Evolutionary conservation across 129 eudicot species (phyloP), one percentile per base, ranked within the genome.

Genomic region (Gnaphalium uliginosum): DNA sequence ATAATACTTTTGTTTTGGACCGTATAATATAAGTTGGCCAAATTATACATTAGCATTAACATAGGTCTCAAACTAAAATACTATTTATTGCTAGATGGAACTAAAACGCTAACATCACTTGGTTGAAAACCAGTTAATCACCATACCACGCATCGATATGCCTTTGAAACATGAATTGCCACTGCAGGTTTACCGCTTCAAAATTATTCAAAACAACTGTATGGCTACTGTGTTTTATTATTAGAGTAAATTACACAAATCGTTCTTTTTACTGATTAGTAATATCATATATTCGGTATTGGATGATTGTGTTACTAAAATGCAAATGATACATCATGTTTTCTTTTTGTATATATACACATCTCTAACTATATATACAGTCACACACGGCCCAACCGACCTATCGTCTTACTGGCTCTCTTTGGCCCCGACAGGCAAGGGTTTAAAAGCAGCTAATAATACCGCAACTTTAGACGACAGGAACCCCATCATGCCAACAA

Each of bases 401-500:
- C n/a, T 14, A 46, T 46, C 22, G 30, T 60, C 57, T 71, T 76
- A 79, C 23, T 77, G 68, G 62, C 71, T 81, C 41, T 82, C 87
- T 60, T 81, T 75, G 0, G 65, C 35, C 26, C 84, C 71, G 18
- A 69, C 75, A 4, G 83, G 80, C 69, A 93, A 19, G 24, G 97
- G 99, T 65, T 83, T 91, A 79, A 90, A 15, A 19, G 99, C 99
- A 0, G 97, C 88, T 82, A 89, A 81, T 0, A 94, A 63, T 4
- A 91, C 96, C 0, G 94, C 85, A 41, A 87, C 92, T 84, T 93
- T 94, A 39, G 93, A 94, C 24, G 85, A 82, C 10, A 94, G 87
- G 68, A 94, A 94, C 35, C 97, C 97, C 83, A 87, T 78, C 97
- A 86, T 90, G 30, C 97, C 97, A 75, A 83, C 71, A 19, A 94